Conservation (phyloP, 345 rosid species). For the Kernera saxatilis region DNA sequence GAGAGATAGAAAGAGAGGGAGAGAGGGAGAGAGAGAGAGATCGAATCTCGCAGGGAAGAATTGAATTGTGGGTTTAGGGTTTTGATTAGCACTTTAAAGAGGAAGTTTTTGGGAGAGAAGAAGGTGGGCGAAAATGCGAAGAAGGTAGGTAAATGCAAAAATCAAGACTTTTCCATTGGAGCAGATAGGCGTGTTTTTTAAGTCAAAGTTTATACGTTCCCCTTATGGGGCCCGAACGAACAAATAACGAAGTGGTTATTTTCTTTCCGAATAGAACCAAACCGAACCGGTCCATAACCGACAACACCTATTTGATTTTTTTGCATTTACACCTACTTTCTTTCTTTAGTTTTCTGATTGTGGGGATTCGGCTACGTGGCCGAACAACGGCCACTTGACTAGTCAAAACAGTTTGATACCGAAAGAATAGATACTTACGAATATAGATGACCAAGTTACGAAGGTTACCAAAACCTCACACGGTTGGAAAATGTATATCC, state of each 20-base stretch:
- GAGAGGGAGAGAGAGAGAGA: background rate
- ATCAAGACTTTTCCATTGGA: slow-evolving; percentile 26
- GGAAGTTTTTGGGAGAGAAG: background rate
- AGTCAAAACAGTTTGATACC: slow-evolving; percentile 3
- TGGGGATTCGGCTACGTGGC: slow-evolving; percentile 9
- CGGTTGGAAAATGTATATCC: background rate
- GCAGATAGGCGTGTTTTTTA: background rate
- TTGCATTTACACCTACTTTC: background rate
- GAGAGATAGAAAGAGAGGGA: background rate
- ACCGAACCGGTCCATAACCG: slow-evolving; percentile 6
- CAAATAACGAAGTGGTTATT: background rate
- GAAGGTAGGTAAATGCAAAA: slow-evolving; percentile 23
- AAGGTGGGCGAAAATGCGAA: slow-evolving; percentile 14
- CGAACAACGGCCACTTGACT: background rate
- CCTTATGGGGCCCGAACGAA: background rate
- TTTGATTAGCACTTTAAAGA: slow-evolving; percentile 4
- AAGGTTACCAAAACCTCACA: background rate
- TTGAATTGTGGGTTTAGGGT: slow-evolving; percentile 20
- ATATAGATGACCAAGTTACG: background rate
- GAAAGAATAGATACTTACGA: background rate
- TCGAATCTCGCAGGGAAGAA: background rate
- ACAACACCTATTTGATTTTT: background rate
- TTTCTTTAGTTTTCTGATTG: background rate
- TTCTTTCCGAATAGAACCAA: background rate
- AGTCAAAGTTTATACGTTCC: slow-evolving; percentile 26